phyloP scores from a whole-genome alignment of 345 rosid species.

The Murraya koenigii region DNA sequence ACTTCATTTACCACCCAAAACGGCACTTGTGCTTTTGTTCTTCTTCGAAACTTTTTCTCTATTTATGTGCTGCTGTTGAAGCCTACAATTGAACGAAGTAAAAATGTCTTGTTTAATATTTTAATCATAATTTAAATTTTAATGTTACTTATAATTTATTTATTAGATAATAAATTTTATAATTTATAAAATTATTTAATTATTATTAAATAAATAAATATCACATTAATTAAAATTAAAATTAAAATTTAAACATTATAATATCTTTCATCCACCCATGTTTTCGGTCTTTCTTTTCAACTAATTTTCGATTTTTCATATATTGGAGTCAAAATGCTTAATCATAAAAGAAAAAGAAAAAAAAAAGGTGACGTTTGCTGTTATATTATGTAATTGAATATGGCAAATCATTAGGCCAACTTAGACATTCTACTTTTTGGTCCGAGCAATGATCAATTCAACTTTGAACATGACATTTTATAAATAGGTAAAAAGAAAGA shows the following conservation, averaged over 20 bases:
- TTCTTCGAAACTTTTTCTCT: too few relatives aligned
- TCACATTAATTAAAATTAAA: accelerated
- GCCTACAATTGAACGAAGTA: too few relatives aligned
- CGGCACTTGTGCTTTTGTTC: too few relatives aligned
- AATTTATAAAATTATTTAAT: too few relatives aligned
- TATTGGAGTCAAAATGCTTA: neutral
- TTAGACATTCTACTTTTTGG: neutral
- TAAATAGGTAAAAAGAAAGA: neutral
- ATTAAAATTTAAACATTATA: accelerated
- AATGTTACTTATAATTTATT: too few relatives aligned
- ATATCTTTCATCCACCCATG: too few relatives aligned
- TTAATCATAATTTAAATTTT: accelerated
- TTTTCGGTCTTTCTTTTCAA: too few relatives aligned
- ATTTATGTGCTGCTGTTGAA: too few relatives aligned
- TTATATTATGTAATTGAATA: neutral
- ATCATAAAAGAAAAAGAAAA: neutral
- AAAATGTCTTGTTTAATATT: too few relatives aligned
- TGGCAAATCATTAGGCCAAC: conserved; percentile 16
- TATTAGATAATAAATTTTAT: too few relatives aligned
- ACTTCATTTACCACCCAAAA: too few relatives aligned
- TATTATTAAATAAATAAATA: accelerated
- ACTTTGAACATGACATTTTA: too few relatives aligned
- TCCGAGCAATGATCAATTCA: neutral
- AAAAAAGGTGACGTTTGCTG: neutral
- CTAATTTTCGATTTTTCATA: neutral